phyloP scores from a whole-genome alignment of 2,329 filamentous ascomycete species.

The Colletotrichum phormii region DNA sequence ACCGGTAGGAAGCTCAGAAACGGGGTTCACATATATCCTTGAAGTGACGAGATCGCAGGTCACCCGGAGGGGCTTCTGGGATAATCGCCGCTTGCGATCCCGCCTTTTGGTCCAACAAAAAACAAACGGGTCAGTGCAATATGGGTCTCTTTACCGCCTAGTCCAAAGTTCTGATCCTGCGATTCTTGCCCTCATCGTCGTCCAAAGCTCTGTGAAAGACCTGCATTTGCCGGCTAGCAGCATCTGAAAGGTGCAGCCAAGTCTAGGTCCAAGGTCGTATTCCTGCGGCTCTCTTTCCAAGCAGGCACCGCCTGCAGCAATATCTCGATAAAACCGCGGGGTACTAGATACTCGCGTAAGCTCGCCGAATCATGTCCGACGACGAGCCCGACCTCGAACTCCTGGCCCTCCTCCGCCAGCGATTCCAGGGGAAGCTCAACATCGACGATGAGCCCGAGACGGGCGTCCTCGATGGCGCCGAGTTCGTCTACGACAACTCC shows the following conservation, averaged over 20 bases:
- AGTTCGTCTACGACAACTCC: constrained; percentile 90
- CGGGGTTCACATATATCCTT: not conserved
- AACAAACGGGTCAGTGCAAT: constrained; percentile 34
- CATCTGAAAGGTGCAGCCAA: constrained; percentile 28
- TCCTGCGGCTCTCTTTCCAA: not conserved
- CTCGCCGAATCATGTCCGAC: constrained; percentile 77
- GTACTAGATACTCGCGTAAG: not conserved
- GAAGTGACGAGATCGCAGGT: constrained; percentile 10
- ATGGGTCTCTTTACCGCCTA: constrained; percentile 26
- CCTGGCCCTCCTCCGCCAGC: constrained; percentile 85
- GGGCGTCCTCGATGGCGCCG: constrained; percentile 83
- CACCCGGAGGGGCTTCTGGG: constrained; percentile 5
- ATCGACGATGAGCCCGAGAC: constrained; percentile 76
- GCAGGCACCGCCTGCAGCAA: not conserved
- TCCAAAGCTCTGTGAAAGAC: constrained; percentile 24
- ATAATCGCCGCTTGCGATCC: constrained; percentile 24
- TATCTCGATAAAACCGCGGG: not conserved
- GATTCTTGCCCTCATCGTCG: constrained; percentile 7
- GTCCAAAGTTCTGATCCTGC: constrained; percentile 25
- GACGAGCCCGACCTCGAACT: constrained; percentile 92
- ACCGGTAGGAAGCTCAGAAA: not conserved
- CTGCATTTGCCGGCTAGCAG: constrained; percentile 22
- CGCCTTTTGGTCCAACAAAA: constrained; percentile 23
- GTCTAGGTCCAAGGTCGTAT: not conserved
- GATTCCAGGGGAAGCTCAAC: constrained; percentile 71